Evolutionary conservation across 139 green algal species (phyloP), one percentile per base, ranked within the genome.

Genomic region (Coelastrella sp.): DNA sequence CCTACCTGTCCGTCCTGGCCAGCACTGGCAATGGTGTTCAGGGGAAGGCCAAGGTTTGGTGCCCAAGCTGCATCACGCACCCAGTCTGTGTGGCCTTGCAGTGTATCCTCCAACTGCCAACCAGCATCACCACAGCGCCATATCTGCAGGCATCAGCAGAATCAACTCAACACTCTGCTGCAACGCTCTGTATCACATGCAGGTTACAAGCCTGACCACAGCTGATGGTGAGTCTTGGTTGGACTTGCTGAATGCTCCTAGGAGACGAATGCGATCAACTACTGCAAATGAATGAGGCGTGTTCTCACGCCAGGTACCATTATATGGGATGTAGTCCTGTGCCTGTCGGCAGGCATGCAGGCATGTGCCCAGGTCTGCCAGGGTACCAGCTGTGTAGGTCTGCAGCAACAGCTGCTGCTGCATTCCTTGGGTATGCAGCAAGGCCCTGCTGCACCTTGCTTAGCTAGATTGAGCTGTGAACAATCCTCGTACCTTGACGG

Each of bases 1-100:
- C 90, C 20, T 65, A 94, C 94, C 90, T 96, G 96, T 7, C 98
- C 97, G 88, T 99, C 98, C 93, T 99, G 98, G 7, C 96, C 96
- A 7, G 92, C 96, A 49, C 92, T 98, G n/a, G 98, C 98, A 73
- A 99, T 96, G 6, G 96, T 98, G 92, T 93, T 98, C 59, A 93
- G 93, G 0, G 96, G 96, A 83, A 99, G 88, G 3, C 98, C 97
- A 74, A 99, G 88, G 89, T 96, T 98, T 27, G 98, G 98, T 0
- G 97, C 97, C 98, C 98, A 99, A 0, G 97, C 97, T 56, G 97
- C 98, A 93, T 99, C 98, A 7, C 98, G 93, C 78, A 99, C 96
- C 97, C 97, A 99, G 94, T 99, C 98, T 14, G 89, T 95, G 95
- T 99, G 98, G 7, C 89, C 96, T 0, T 68, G 24, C 83, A 99